Conservation (phyloP, 2,329 filamentous ascomycete genomes). For the Penicillium sclerotiorum region DNA sequence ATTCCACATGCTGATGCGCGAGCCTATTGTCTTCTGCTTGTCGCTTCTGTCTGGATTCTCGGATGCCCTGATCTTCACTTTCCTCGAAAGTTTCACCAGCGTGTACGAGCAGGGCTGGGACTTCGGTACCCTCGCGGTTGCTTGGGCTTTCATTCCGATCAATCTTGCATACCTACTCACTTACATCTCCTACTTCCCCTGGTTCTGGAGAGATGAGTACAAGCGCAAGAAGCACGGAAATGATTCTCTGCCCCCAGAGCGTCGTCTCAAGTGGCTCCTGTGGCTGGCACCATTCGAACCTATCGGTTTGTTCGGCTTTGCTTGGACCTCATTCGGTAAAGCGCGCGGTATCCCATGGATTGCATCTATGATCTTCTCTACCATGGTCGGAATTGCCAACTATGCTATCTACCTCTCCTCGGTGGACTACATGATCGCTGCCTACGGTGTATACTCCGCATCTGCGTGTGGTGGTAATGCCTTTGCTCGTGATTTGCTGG, state of each 20-base stretch:
- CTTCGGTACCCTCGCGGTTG: constrained; percentile 60
- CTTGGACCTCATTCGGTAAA: constrained; percentile 66
- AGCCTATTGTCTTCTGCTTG: constrained; percentile 63
- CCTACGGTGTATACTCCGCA: constrained; percentile 71
- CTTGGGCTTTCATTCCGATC: constrained; percentile 67
- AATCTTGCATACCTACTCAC: constrained; percentile 67
- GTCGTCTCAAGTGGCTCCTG: constrained; percentile 66
- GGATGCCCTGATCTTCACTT: constrained; percentile 65
- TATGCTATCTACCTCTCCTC: constrained; percentile 73
- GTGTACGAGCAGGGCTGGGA: constrained; percentile 61
- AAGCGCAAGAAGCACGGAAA: constrained; percentile 49
- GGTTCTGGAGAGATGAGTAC: constrained; percentile 47
- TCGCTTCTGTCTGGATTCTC: constrained; percentile 63
- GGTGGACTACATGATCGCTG: constrained; percentile 74
- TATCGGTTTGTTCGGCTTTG: constrained; percentile 69
- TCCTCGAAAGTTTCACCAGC: constrained; percentile 59
- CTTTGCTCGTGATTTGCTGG: constrained; percentile 71
- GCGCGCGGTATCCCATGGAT: constrained; percentile 66
- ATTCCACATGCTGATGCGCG: constrained; percentile 62
- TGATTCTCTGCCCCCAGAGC: constrained; percentile 61
- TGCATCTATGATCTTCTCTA: constrained; percentile 65
- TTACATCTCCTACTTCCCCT: constrained; percentile 58
- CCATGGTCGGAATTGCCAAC: constrained; percentile 70
- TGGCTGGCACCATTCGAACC: constrained; percentile 64
- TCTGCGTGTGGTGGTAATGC: constrained; percentile 75